Percentiles rank a stretch among this genome's conserved stretches.
Evolutionary conservation across 768 basidiomycete species (phyloP).

Genomic region (Boletus rubropictus): DNA sequence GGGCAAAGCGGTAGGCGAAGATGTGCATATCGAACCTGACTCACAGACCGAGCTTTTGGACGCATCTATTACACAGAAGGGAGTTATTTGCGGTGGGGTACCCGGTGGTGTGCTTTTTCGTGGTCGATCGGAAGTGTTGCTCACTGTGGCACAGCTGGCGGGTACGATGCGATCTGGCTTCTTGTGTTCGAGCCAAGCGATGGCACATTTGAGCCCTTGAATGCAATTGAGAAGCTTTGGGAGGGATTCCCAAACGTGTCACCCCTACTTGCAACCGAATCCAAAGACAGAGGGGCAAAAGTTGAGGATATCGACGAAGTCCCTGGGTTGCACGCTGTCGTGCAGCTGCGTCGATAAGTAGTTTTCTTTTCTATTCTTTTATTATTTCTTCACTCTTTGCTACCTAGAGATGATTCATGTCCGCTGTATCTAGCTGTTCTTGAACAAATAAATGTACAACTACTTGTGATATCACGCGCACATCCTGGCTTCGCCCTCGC

Average conservation of each 20-base stretch:
- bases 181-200: conserved; percentile 63
- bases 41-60: conserved; percentile 84
- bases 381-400: neutral
- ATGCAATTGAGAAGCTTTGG: conserved; percentile 68
- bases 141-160: conserved; percentile 61
- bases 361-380: neutral
- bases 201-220: conserved; percentile 45
- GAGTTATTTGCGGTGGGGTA: conserved; percentile 91
- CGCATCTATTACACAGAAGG: conserved; percentile 66
- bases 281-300: conserved; percentile 56
- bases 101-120: conserved; percentile 70
- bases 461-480: conserved; percentile 45
- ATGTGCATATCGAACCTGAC: conserved; percentile 85
- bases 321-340: conserved; percentile 45
- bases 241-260: conserved; percentile 55
- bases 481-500: conserved; percentile 64
- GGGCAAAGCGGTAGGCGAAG: conserved; percentile 54
- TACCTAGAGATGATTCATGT: conserved; percentile 9
- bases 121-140: neutral
- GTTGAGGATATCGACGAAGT: conserved; percentile 57
- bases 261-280: conserved; percentile 68
- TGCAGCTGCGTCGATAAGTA: conserved; percentile 21
- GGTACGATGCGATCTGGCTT: conserved; percentile 96
- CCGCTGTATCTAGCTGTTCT: conserved; percentile 2
- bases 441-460: conserved; percentile 24